Conservation (phyloP, 2,329 filamentous ascomycete genomes). For the Colletotrichum sansevieriae region DNA sequence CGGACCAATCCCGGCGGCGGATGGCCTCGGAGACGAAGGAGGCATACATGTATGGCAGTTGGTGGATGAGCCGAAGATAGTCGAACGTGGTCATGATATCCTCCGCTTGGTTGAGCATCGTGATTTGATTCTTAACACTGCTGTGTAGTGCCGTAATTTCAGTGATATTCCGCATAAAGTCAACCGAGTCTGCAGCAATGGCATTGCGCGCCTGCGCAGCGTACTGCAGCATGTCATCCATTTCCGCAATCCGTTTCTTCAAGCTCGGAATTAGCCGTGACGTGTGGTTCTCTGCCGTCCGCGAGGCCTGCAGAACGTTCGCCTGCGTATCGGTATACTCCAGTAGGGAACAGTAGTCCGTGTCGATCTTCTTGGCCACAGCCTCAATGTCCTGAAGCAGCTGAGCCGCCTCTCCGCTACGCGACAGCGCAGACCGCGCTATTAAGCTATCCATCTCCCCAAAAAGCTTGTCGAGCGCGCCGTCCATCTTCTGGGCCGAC, state of each 20-base stretch:
- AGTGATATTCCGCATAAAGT: conserved; percentile 86
- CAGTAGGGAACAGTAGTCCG: conserved; percentile 84
- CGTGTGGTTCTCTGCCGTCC: conserved; percentile 73
- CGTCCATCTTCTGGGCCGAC: conserved; percentile 70
- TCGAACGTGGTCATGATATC: conserved; percentile 87
- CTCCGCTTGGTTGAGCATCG: conserved; percentile 77
- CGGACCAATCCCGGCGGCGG: conserved; percentile 88
- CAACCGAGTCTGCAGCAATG: conserved; percentile 74
- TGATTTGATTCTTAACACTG: conserved; percentile 79
- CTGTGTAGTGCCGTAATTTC: conserved; percentile 82
- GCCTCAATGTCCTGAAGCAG: conserved; percentile 88
- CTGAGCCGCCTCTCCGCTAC: conserved; percentile 73
- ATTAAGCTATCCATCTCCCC: conserved; percentile 72
- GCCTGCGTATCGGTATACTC: conserved; percentile 74
- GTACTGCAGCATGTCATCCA: conserved; percentile 71
- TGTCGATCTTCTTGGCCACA: conserved; percentile 86
- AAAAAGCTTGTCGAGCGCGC: conserved; percentile 71
- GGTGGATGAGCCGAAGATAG: conserved; percentile 81
- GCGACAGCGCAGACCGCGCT: conserved; percentile 67
- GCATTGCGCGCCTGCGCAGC: conserved; percentile 76
- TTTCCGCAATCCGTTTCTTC: conserved; percentile 67
- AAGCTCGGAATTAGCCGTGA: conserved; percentile 72
- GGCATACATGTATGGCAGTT: conserved; percentile 90
- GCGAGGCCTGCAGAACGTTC: conserved; percentile 72
- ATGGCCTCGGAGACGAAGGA: conserved; percentile 89